These are phyloP conservation scores for Adansonia rubrostipa DNA, from an alignment of 441 rosid species.

Conservation along the genomic window DNA sequence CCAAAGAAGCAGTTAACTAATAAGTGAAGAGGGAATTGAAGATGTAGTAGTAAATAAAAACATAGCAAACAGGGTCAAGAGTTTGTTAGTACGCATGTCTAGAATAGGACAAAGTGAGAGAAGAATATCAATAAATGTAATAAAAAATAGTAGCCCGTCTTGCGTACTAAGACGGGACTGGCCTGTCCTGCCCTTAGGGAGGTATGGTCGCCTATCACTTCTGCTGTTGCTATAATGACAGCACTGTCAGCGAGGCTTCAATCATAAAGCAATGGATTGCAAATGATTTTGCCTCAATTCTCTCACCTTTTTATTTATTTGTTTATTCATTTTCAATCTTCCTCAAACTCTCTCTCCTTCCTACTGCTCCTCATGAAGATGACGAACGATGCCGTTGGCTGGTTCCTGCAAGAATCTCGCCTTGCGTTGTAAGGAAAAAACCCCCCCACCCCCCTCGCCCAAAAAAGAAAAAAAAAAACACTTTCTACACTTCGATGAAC, in stretches of 20 bases:
- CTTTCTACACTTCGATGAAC: no score
- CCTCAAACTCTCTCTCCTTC: background rate
- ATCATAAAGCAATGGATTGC: conserved; percentile 71
- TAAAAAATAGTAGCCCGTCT: conserved; percentile 29
- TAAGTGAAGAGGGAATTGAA: background rate
- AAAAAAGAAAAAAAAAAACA: background rate
- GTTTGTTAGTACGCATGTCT: background rate
- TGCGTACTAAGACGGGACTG: conserved; percentile 50
- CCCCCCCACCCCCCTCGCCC: background rate
- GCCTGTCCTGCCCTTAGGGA: conserved; percentile 33
- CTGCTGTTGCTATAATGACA: conserved; percentile 33
- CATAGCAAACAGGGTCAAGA: background rate
- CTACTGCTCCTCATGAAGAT: conserved; percentile 32
- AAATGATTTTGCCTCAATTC: conserved; percentile 48
- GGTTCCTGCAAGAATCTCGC: conserved; percentile 80
- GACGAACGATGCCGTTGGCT: conserved; percentile 31
- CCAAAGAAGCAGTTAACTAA: background rate
- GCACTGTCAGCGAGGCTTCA: conserved; percentile 57
- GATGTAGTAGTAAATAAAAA: background rate
- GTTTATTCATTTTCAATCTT: no score
- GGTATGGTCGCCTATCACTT: background rate
- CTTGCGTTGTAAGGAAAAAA: conserved; percentile 38
- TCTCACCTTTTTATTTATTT: background rate
- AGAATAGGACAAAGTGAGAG: no score
- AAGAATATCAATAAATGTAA: no score